Conservation (phyloP, 352 stramenopile genomes). For the Pythium aphanidermatum region DNA sequence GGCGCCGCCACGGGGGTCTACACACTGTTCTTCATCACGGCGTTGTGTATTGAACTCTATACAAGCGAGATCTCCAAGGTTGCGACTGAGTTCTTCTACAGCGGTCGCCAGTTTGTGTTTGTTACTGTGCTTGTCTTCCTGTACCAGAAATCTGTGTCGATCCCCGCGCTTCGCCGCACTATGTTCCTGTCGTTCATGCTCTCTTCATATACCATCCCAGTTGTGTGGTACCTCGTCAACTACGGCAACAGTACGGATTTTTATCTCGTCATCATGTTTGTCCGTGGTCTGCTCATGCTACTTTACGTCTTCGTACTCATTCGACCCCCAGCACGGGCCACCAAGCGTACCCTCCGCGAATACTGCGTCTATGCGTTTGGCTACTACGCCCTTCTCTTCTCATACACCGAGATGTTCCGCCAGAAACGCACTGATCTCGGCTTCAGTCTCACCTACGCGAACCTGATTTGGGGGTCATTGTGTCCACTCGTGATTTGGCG, state of each 20-base stretch:
- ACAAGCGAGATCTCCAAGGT: slow-evolving; percentile 26
- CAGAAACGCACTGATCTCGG: slow-evolving; percentile 16
- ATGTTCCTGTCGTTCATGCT: slow-evolving; percentile 39
- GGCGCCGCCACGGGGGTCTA: slow-evolving; percentile 11
- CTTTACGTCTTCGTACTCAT: slow-evolving; percentile 41
- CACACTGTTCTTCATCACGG: slow-evolving; percentile 19
- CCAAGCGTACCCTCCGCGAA: slow-evolving; percentile 37
- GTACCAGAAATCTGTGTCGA: slow-evolving; percentile 48
- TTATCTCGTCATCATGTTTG: slow-evolving; percentile 25
- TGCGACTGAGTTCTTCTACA: slow-evolving; percentile 16
- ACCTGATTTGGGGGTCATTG: slow-evolving; percentile 43
- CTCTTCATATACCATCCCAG: slow-evolving; percentile 42
- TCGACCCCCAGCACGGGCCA: slow-evolving; percentile 33
- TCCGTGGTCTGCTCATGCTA: slow-evolving; percentile 24
- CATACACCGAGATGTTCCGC: slow-evolving; percentile 29
- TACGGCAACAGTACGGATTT: slow-evolving; percentile 13
- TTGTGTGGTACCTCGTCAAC: slow-evolving; percentile 30
- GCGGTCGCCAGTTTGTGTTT: slow-evolving; percentile 47
- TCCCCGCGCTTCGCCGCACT: slow-evolving; percentile 40
- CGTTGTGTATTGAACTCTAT: slow-evolving; percentile 24
- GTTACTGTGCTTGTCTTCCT: slow-evolving; percentile 57
- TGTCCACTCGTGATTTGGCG: slow-evolving; percentile 65
- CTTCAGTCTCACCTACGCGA: slow-evolving; percentile 29
- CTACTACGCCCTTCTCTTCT: slow-evolving; percentile 19
- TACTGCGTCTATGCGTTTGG: slow-evolving; percentile 39